Evolutionary conservation across 805 yeast genomes (phyloP), one percentile per base, ranked within the genome.

Genomic region (Sugiyamaella boreocaroliniensis): DNA sequence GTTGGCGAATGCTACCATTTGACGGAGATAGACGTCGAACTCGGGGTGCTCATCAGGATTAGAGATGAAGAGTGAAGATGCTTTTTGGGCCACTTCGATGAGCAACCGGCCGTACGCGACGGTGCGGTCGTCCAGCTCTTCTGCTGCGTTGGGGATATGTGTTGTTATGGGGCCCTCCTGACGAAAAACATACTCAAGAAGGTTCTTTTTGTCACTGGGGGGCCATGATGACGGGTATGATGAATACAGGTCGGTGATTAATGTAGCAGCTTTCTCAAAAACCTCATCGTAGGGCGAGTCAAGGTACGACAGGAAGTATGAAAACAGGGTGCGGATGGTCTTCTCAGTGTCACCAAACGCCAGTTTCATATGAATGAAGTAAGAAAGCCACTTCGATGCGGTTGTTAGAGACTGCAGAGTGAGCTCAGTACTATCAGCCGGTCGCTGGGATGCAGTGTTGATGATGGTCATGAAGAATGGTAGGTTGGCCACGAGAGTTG

Each of bases 161-260:
- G n/a, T 45, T 43, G 10, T 37, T 45, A 9, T n/a, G 26, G 8
- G 45, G 12, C 46, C 51, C 6, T 22, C 26, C 29, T 43, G 45
- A 37, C 2, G 14, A 8, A 34, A 49, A 48, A 53, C 40, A 40
- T 47, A 49, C 11, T 50, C 41, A 20, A 43, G 14, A 18, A 60
- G 47, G 12, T 40, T 22, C 12, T 45, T 49, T 40, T 52, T 53
- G 37, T 48, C 51, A 5, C 51, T 42, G 18, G 40, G 47, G 7
- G 57, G 41, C 62, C 63, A 61, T 26, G 51, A 49, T 14, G 47
- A 11, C 4, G 45, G 48, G 43, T 52, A 49, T 9, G 34, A 20
- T 9, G 40, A 32, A 37, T 53, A 56, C 4, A 60, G 40, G 15
- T 60, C 63, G 16, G 53, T 40, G 10, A 61, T 49, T 3, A 52